Evolutionary conservation across 768 basidiomycete species (phyloP), one percentile per base, ranked within the genome.

Genomic region (Tephrocybe rancida): DNA sequence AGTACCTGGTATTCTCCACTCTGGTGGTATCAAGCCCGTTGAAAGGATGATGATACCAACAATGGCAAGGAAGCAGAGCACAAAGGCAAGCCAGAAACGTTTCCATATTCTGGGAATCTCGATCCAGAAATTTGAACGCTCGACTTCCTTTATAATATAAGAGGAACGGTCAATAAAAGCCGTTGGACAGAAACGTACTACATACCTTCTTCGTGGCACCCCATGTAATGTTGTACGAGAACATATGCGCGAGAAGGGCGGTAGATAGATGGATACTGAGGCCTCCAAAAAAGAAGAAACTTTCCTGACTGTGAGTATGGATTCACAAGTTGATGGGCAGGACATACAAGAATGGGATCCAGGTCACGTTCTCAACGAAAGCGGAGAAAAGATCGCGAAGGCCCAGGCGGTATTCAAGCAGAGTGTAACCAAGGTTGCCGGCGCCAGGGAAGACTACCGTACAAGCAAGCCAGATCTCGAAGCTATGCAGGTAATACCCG

Each of bases 91-190:
- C 78, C 88, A 85, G 73, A 91, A 95, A 3, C 92, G 86, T 58
- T 84, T 84, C 64, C 87, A 73, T 65, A 95, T 93, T 52, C 83
- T 82, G 1, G 94, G 94, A 11, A 94, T 84, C 68, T 96, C 93
- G 50, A 88, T 82, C 82, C 90, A 94, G 76, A 96, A 94, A 66
- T 94, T 95, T 5, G 88, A 90, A 44, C 83, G 79, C 69, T 94
- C 87, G 35, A 95, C 90, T 69, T 91, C 89, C 81, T 93, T 82
- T 30, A 32, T 7, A 38, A 8, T 9, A 29, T 21, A 16, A 18
- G 24, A 32, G 11, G 16, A 22, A 22, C 19, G 32, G 6, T 29
- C 26, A 10, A 11, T 5, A 21, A 32, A 14, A 13, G 11, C 63
- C 43, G 41, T 44, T n/a, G 16, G 22, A 35, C 10, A 32, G 10